Evolutionary conservation across 495 filamentous ascomycete species (phyloP), one percentile per base, ranked within the genome.

Genomic region (Rhypophila decipiens): DNA sequence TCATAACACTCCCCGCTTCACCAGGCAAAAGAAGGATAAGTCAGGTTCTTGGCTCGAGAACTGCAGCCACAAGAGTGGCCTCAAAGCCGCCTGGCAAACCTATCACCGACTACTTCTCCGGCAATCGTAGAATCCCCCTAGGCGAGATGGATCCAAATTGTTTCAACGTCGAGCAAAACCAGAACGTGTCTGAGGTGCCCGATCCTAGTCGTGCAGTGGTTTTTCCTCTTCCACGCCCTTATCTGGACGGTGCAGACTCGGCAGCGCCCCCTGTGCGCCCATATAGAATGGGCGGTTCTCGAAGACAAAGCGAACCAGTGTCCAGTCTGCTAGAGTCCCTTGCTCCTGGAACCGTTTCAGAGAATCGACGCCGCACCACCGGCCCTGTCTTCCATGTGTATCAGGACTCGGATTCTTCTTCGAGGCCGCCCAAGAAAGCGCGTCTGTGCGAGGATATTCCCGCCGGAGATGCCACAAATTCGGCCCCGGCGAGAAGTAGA

Each of bases 141-240:
- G 87, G 82, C 10, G 89, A 94, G 68, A 77, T 96, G 61, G 87
- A 95, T 54, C 81, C 84, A 9, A 96, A 96, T 61, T 84, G 76
- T 50, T 87, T 96, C 58, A 45, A 47, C 5, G 57, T 71, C 13
- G 59, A 72, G 22, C 60, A 65, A 18, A 33, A 53, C 4, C 56
- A 57, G 24, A 39, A 42, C 38, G 36, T 39, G 19, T 42, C 22
- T 24, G 27, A 59, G 9, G 60, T 63, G 2, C 35, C 52, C 5
- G 62, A 60, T 12, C 65, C 57, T 4, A 56, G 63, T 22, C 65
- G 56, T 19, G 61, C 70, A 0, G 60, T 71, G 2, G 69, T 74
- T 0, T 73, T 67, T 41, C 72, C 71, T 2, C 62, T 76, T 11
- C 72, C 72, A n/a, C 49, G 72, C 20, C 72, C 72, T 1, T 76